Evolutionary conservation across 2,329 filamentous ascomycete genomes (phyloP), one percentile per base, ranked within the genome.

Genomic region (Verticillium zaregamsianum): DNA sequence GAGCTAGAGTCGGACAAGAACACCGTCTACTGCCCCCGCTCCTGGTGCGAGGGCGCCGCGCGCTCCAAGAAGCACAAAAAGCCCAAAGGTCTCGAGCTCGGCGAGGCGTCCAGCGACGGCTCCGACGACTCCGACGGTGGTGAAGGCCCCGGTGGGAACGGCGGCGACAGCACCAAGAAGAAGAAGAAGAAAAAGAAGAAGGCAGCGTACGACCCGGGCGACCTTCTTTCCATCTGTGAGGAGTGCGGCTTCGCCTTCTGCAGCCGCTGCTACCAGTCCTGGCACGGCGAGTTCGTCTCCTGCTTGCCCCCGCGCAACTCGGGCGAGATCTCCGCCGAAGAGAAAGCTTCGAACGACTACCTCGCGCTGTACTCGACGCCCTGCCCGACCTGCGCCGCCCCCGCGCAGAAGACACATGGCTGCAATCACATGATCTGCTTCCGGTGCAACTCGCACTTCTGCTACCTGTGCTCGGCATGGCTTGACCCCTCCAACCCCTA

Each of bases 401-500:
- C 92, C 0, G 90, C 89, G 25, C 92, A 97, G 73, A 99, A 99
- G 80, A 92, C 90, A 1, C 88, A 91, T 71, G 95, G 95, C 45
- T 99, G 95, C 81, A 97, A 97, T 75, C 93, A 97, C 76, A 98
- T 98, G 93, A 91, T 89, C 58, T 97, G 94, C 76, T 92, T 90
- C 73, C 88, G 91, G 66, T 99, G 95, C 79, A 83, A 89, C 59
- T 90, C 92, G 2, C 94, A 98, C 74, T 98, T 97, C 73, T 99
- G 95, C 78, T 98, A 98, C 68, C 83, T 98, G 1, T 98, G 95
- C 72, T 90, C 90, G 0, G 84, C 88, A n/a, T 98, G 92, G 90
- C 82, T 99, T 52, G 84, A 89, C 61, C 86, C 90, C 0, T 81
- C 79, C 20, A 95, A 97, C 68, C 93, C 93, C 1, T 98, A 98